Base-by-base conservation (phyloP, 441 rosid genomes). In the Raphanus hybrid region DNA sequence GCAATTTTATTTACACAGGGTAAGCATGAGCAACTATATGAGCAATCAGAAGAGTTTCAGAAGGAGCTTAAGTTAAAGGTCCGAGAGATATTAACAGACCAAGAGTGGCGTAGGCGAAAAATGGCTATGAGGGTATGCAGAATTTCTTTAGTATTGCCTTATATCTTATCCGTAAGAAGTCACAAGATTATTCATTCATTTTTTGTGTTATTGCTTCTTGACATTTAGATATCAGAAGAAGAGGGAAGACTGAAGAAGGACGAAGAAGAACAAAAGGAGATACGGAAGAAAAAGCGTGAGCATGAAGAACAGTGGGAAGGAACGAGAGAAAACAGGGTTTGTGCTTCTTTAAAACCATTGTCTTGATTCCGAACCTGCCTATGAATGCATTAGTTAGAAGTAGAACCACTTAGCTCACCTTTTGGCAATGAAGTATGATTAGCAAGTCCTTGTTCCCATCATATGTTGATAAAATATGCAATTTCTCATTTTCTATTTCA, bases 281-380 rank as follows among this genome's bases (percentile, higher is more conserved):
- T 85, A 84, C 88, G 99, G 98, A 95, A 92, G 86, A 92, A 90
- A 80, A 92, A 93, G 84, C 97, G 98, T 57, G 98, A 94, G 71
- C 98, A 94, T 23, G 99, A 94, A 80, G 98, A 90, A 84, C 97
- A 94, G 81, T 94, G 99, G 99, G 99, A 94, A 89, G 98, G 96
- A 82, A 94, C 98, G 6, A 89, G 98, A 86, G 99, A 94, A 80
- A 73, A 91, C 58, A 83, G 99, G 91, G 99, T 94, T 71, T 57
- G 86, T 83, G 63, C 58, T 45, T 58, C 23, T 74, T 26, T 77
- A 12, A 43, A 41, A 20, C 48, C 48, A 4, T 43, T 15, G 15
- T 70, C 12, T 3, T 64, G 37, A 23, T 58, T 65, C 29, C 18
- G 5, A 55, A 69, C 50, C 8, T 37, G 65, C 61, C 16, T 37